Conservation (phyloP, 352 stramenopile genomes). For the Phytophthora palmivora region DNA sequence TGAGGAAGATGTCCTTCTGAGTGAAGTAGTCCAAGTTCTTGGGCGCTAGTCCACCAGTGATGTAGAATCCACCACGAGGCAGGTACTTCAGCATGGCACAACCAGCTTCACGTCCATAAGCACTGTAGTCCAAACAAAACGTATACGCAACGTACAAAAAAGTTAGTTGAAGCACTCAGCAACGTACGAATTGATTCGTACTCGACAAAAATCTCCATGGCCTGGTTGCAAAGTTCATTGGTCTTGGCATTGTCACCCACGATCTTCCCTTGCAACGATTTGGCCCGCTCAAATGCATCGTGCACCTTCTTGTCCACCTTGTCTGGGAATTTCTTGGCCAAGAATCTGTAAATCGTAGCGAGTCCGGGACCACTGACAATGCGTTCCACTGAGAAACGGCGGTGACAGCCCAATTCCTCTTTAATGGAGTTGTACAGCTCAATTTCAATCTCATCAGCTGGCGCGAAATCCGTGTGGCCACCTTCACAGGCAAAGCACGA, state of each 20-base stretch:
- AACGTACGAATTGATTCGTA: no score
- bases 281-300: slow-evolving; percentile 60
- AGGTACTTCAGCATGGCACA: slow-evolving; percentile 96
- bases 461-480: slow-evolving; percentile 96
- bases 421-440: slow-evolving; percentile 87
- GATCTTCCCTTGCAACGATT: slow-evolving; percentile 80
- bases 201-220: slow-evolving; percentile 96
- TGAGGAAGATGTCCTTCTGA: slow-evolving; percentile 80
- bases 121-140: no score
- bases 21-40: slow-evolving; percentile 97
- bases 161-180: no score
- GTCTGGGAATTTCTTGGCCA: slow-evolving; percentile 92
- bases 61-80: slow-evolving; percentile 96
- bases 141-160: no score
- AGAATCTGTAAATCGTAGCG: slow-evolving; percentile 97
- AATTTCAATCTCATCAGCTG: slow-evolving; percentile 90
- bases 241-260: slow-evolving; percentile 89
- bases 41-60: slow-evolving; percentile 95
- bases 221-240: slow-evolving; percentile 84
- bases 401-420: slow-evolving; percentile 83
- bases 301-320: slow-evolving; percentile 88
- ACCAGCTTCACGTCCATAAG: slow-evolving; percentile 95
- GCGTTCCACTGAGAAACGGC: slow-evolving; percentile 95
- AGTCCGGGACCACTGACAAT: slow-evolving; percentile 96
- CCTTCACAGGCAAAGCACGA: slow-evolving; percentile 94